phyloP scores from a whole-genome alignment of 768 basidiomycete species.

The Russula vinacea region DNA sequence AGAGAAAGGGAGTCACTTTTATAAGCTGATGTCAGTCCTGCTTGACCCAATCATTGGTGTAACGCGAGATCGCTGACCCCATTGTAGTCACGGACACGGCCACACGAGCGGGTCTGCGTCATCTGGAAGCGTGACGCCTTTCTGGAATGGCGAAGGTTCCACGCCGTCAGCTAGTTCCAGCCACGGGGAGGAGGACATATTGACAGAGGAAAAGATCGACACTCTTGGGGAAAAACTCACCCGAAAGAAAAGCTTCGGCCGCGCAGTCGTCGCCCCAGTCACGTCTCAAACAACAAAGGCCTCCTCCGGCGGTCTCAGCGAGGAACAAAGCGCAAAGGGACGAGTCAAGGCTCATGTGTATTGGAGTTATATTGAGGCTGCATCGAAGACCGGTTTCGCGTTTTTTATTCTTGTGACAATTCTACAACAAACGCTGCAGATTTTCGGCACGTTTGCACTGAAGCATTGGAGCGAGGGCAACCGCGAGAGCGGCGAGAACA shows the following conservation, averaged over 20 bases:
- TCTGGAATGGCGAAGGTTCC: constrained; percentile 10
- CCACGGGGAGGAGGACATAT: constrained; percentile 23
- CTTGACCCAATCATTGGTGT: background rate
- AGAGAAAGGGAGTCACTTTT: constrained; percentile 61
- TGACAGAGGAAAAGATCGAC: constrained; percentile 23
- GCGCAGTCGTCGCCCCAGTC: constrained; percentile 48
- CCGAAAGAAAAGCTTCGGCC: constrained; percentile 55
- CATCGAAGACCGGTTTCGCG: constrained; percentile 67
- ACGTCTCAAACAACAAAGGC: constrained; percentile 40
- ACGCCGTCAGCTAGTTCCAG: constrained; percentile 8
- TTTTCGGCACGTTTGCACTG: constrained; percentile 63
- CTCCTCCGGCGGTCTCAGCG: constrained; percentile 48
- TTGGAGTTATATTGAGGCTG: constrained; percentile 70
- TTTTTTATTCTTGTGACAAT: constrained; percentile 53
- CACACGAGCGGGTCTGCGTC: constrained; percentile 18
- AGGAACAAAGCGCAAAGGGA: constrained; percentile 78
- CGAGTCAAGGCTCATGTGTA: constrained; percentile 78
- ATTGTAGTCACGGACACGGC: constrained; percentile 27
- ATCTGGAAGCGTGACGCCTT: constrained; percentile 33
- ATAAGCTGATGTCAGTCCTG: constrained; percentile 66
- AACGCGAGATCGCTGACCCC: background rate
- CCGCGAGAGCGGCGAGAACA: constrained; percentile 52
- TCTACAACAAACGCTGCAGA: constrained; percentile 54
- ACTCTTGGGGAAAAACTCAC: constrained; percentile 48
- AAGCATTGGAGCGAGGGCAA: constrained; percentile 84